These are phyloP conservation scores for Neonectria faginata DNA, from an alignment of 2,329 filamentous ascomycete genomes.

Conservation along the genomic window DNA sequence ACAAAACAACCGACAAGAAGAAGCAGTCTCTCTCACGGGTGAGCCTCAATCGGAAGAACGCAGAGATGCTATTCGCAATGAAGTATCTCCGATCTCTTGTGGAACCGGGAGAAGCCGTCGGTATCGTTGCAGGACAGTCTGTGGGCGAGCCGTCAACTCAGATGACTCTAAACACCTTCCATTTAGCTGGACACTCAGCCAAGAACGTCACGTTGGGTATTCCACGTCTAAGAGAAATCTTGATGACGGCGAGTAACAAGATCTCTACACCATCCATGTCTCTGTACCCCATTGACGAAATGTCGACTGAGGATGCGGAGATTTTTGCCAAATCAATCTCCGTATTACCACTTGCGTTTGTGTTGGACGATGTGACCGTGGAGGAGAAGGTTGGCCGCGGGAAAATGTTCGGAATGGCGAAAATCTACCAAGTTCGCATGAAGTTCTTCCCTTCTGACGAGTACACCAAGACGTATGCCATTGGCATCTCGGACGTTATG, in stretches of 20 bases:
- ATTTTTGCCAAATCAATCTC: constrained; percentile 93
- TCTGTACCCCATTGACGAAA: constrained; percentile 78
- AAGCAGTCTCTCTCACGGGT: constrained; percentile 49
- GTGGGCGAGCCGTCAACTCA: constrained; percentile 98
- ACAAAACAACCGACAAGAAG: constrained; percentile 56
- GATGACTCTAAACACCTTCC: constrained; percentile 99
- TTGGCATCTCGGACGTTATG: constrained; percentile 81
- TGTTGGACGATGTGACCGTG: constrained; percentile 84
- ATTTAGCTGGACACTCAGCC: constrained; percentile 96
- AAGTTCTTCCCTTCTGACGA: constrained; percentile 87
- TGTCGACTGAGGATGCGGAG: constrained; percentile 76
- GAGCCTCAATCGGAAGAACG: constrained; percentile 74
- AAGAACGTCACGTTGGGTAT: constrained; percentile 99
- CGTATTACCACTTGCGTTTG: constrained; percentile 82
- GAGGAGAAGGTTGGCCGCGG: constrained; percentile 83
- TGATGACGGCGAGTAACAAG: constrained; percentile 93
- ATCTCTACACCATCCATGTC: constrained; percentile 96
- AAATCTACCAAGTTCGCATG: constrained; percentile 85
- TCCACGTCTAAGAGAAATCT: constrained; percentile 93
- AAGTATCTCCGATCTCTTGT: constrained; percentile 94
- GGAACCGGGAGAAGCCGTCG: constrained; percentile 95
- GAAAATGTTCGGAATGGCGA: constrained; percentile 75
- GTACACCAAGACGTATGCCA: constrained; percentile 88
- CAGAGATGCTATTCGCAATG: constrained; percentile 85
- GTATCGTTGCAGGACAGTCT: constrained; percentile 95